Conservation (phyloP, 805 yeast genomes). For the Lipomyces spencermartinsiae region DNA sequence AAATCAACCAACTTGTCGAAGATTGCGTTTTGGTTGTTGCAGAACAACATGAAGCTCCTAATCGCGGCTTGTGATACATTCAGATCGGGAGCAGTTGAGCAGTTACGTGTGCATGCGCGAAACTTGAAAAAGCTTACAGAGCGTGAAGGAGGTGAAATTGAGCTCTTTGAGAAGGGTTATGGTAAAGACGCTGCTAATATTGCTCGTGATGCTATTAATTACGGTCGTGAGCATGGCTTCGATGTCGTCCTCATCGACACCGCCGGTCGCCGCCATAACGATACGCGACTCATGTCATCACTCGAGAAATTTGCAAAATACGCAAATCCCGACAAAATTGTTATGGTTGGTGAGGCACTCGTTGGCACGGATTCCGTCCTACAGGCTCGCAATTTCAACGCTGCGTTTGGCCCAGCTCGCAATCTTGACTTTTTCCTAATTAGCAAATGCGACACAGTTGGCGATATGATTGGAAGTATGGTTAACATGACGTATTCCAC, state of each 20-base stretch:
- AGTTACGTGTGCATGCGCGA: conserved; percentile 88
- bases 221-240: conserved; percentile 70
- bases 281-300: conserved; percentile 93
- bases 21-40: conserved; percentile 92
- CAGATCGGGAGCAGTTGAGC: conserved; percentile 99
- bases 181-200: conserved; percentile 97
- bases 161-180: conserved; percentile 90
- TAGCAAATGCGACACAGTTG: conserved; percentile 96
- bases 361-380: conserved; percentile 97
- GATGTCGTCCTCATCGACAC: conserved; percentile 94
- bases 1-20: conserved; percentile 95
- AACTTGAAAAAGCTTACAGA: conserved; percentile 74
- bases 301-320: conserved; percentile 92
- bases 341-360: conserved; percentile 98
- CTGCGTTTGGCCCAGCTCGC: conserved; percentile 86
- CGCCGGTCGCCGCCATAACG: conserved; percentile 97
- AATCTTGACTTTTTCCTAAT: conserved; percentile 87
- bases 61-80: conserved; percentile 98
- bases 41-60: conserved; percentile 82
- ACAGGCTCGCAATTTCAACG: conserved; percentile 91
- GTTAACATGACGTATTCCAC: conserved; percentile 98
- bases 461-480: conserved; percentile 94
- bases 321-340: conserved; percentile 93
- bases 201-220: conserved; percentile 87
- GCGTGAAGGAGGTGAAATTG: conserved; percentile 59